Conservation (phyloP, 176 grass and related monocot genomes). For the Cymbopogon citratus region DNA sequence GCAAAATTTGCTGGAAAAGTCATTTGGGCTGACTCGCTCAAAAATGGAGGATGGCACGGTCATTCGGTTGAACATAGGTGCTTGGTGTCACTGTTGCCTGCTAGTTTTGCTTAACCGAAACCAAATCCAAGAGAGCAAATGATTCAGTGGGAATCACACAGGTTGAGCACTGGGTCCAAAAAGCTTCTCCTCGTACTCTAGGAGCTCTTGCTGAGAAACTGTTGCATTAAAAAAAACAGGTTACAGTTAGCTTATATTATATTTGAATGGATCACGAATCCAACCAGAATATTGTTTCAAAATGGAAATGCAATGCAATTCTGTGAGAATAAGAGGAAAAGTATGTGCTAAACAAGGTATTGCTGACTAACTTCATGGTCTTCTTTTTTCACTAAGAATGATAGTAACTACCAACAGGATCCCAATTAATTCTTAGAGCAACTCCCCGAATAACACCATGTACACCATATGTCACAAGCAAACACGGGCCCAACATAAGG, state of each 20-base stretch:
- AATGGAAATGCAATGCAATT: background rate
- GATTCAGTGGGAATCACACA: constrained; percentile 2
- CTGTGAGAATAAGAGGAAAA: background rate
- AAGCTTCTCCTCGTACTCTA: constrained; percentile 55
- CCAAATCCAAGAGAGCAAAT: constrained; percentile 51
- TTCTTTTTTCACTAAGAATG: background rate
- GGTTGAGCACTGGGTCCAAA: constrained; percentile 39
- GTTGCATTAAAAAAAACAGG: constrained; percentile 1
- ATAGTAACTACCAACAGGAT: background rate
- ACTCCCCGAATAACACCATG: background rate
- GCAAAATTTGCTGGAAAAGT: constrained; percentile 31
- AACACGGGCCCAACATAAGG: too few species aligned
- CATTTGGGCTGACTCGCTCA: constrained; percentile 23
- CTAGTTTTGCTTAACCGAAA: constrained; percentile 46
- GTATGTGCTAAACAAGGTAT: too few species aligned
- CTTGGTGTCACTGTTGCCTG: constrained; percentile 23
- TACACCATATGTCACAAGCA: too few species aligned
- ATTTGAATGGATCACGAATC: background rate
- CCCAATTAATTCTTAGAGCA: background rate
- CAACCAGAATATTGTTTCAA: background rate
- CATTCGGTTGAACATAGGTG: constrained; percentile 46
- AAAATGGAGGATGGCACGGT: constrained; percentile 57
- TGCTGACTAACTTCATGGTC: too few species aligned
- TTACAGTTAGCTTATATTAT: constrained; percentile 4
- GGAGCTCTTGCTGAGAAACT: constrained; percentile 47